A percentile compares a stretch with the other conserved stretches of the same genome.
phyloP scores from a whole-genome alignment of 495 filamentous ascomycete species.

The Trypethelium eluteriae region DNA sequence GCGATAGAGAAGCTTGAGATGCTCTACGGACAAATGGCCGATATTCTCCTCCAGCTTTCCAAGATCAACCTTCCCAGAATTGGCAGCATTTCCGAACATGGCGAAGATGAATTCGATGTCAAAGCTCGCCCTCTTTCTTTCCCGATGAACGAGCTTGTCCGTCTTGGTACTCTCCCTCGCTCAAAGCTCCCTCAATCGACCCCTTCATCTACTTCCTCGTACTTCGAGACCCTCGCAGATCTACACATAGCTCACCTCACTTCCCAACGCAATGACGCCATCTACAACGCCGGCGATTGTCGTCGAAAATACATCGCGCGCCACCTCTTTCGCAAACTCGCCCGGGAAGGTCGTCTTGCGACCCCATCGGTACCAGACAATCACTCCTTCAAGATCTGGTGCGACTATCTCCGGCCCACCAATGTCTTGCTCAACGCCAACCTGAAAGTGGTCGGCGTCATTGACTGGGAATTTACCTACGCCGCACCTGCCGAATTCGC shows the following conservation, averaged over 20 bases:
- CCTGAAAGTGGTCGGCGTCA: background rate
- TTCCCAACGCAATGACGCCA: background rate
- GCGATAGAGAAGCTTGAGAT: background rate
- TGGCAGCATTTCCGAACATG: background rate
- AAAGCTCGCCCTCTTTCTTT: background rate
- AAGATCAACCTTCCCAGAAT: background rate
- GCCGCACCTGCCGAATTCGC: background rate
- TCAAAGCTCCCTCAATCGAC: background rate
- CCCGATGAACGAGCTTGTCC: background rate
- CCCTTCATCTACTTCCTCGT: background rate
- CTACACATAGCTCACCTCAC: background rate
- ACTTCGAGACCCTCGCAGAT: background rate
- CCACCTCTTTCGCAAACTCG: background rate
- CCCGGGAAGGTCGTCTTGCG: background rate
- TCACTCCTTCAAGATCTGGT: background rate
- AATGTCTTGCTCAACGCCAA: background rate
- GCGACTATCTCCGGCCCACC: background rate
- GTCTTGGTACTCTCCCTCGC: background rate
- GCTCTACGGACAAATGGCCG: background rate
- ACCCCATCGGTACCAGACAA: background rate
- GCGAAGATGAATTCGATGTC: background rate
- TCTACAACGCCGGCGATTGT: background rate
- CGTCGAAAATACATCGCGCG: background rate
- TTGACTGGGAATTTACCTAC: background rate
- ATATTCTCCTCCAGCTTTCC: background rate